These are phyloP conservation scores for Conoideocrella luteorostrata DNA, from an alignment of 2,329 filamentous ascomycete species.

Conservation along the genomic window DNA sequence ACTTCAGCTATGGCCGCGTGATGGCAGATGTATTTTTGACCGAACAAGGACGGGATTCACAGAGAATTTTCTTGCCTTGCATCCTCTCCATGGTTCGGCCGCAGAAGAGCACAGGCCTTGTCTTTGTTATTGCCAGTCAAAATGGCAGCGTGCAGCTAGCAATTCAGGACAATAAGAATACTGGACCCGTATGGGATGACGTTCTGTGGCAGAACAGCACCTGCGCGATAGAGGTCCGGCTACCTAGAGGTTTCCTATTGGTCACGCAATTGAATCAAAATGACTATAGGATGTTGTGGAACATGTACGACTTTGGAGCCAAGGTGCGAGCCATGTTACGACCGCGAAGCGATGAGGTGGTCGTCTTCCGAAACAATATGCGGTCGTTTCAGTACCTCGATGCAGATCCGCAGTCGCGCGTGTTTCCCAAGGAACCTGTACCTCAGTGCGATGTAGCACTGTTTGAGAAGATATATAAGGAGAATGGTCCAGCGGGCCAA, in stretches of 20 bases:
- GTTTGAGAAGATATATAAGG: conserved; percentile 64
- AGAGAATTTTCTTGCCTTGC: conserved; percentile 64
- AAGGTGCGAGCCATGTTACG: conserved; percentile 68
- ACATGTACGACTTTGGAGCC: conserved; percentile 76
- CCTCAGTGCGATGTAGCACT: conserved; percentile 65
- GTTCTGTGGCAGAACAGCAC: conserved; percentile 70
- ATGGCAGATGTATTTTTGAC: conserved; percentile 68
- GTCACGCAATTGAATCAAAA: conserved; percentile 63
- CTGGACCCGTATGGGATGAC: conserved; percentile 73
- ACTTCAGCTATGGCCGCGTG: conserved; percentile 75
- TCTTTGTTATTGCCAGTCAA: conserved; percentile 72
- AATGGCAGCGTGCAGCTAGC: conserved; percentile 68
- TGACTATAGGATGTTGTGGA: conserved; percentile 76
- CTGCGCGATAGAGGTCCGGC: conserved; percentile 57
- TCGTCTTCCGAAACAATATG: conserved; percentile 63
- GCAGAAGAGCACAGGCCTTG: conserved; percentile 61
- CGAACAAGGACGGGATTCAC: conserved; percentile 63
- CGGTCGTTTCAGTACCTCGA: conserved; percentile 78
- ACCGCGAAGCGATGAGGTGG: conserved; percentile 60
- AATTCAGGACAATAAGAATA: conserved; percentile 61
- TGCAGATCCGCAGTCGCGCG: conserved; percentile 57
- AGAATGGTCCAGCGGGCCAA: conserved; percentile 65
- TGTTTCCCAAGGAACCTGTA: conserved; percentile 71
- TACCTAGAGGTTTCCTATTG: conserved; percentile 71
- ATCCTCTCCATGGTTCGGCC: conserved; percentile 70